Percentiles rank a stretch among this genome's conserved stretches.
Evolutionary conservation across 331 rosid species (phyloP).

Genomic region (Spiraea crenata): DNA sequence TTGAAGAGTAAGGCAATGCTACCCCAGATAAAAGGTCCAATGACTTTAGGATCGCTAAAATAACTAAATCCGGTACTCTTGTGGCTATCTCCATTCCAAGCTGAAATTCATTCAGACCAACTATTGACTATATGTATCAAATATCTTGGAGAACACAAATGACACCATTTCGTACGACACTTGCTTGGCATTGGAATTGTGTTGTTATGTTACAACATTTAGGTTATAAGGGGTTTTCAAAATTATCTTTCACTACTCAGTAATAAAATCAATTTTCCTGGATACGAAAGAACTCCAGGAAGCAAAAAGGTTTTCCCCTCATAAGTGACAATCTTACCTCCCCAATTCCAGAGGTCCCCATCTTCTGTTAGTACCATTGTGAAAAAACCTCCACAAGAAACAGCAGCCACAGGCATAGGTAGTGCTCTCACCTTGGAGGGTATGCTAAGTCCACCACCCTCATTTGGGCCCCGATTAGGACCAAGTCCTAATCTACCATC

Average conservation of each 20-base stretch:
- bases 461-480: conserved; percentile 84
- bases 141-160: not conserved
- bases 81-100: not conserved
- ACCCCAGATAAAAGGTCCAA: not conserved
- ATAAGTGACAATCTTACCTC: conserved; percentile 53
- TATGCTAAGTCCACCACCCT: conserved; percentile 80
- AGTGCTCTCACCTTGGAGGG: conserved; percentile 77
- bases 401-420: conserved; percentile 66
- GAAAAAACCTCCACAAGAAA: conserved; percentile 92
- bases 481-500: conserved; percentile 98
- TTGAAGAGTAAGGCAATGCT: not conserved
- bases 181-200: conserved; percentile 8
- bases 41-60: not conserved
- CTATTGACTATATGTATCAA: not conserved
- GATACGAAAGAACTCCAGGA: conserved; percentile 4
- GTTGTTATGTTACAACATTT: not conserved
- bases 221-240: not conserved
- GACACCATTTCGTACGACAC: not conserved
- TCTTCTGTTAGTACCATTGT: conserved; percentile 73
- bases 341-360: conserved; percentile 92
- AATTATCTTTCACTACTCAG: not conserved
- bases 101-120: not conserved
- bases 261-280: conserved; percentile 3
- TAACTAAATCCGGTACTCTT: not conserved
- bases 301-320: conserved; percentile 9